Evolutionary conservation across 805 yeast genomes (phyloP).

Genomic region (Ogataea zsoltii): DNA sequence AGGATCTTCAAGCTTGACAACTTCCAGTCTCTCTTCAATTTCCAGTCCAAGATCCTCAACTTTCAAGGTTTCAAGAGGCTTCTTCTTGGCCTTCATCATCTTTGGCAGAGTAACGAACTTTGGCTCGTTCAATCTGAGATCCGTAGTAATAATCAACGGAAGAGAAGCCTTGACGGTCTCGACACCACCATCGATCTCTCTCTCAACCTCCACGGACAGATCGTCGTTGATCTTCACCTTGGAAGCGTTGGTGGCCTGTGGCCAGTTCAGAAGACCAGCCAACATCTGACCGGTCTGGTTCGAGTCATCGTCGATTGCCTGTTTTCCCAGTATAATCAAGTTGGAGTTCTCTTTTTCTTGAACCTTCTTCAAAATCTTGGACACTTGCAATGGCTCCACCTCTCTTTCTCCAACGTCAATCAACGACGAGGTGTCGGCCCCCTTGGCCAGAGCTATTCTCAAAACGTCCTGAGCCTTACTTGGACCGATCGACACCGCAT

Average conservation of each 20-base stretch:
- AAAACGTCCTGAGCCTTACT: slow-evolving; percentile 83
- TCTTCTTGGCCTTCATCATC: slow-evolving; percentile 98
- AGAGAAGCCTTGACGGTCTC: slow-evolving; percentile 75
- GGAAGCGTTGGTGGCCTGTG: slow-evolving; percentile 94
- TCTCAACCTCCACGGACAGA: slow-evolving; percentile 72
- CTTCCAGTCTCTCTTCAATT: slow-evolving; percentile 60
- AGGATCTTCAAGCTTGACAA: slow-evolving; percentile 81
- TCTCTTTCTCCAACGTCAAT: slow-evolving; percentile 69
- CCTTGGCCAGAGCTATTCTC: slow-evolving; percentile 91
- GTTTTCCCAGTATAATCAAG: slow-evolving; percentile 89
- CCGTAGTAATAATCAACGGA: slow-evolving; percentile 89
- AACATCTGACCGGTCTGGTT: slow-evolving; percentile 97
- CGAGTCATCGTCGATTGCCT: slow-evolving; percentile 93
- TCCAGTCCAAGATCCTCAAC: slow-evolving; percentile 72
- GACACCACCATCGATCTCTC: slow-evolving; percentile 96
- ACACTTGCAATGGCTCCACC: slow-evolving; percentile 86
- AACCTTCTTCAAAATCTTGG: slow-evolving; percentile 75
- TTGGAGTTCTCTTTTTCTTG: slow-evolving; percentile 73
- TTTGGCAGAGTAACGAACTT: slow-evolving; percentile 95
- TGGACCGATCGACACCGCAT: slow-evolving; percentile 91
- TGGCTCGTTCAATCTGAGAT: slow-evolving; percentile 91
- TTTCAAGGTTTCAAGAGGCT: slow-evolving; percentile 73
- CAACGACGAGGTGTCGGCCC: slow-evolving; percentile 84
- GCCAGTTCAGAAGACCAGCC: slow-evolving; percentile 92
- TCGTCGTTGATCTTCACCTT: slow-evolving; percentile 62